Evolutionary conservation across 2,329 filamentous ascomycete species (phyloP).

Genomic region (Colletotrichum neosansevieriae): DNA sequence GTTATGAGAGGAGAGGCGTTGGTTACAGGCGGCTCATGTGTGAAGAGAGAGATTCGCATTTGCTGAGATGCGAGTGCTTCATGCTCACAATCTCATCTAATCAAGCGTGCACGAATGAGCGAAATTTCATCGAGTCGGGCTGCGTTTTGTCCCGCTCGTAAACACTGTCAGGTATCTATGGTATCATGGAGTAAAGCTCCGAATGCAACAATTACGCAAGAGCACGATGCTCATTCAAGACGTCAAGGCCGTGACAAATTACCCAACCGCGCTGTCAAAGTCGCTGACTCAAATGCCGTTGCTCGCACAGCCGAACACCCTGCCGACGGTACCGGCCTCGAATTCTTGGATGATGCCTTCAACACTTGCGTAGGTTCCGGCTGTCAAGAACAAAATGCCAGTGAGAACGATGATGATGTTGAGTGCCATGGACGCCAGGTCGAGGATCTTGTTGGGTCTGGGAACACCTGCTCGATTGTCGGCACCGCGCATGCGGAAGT

Average conservation of each 20-base stretch:
- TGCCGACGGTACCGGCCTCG: slow-evolving; percentile 70
- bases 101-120: not conserved
- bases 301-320: slow-evolving; percentile 79
- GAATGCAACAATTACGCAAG: not conserved
- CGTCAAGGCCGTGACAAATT: not conserved
- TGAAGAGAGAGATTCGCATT: not conserved
- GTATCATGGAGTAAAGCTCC: not conserved
- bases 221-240: not conserved
- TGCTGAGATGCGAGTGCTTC: not conserved
- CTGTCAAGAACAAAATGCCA: slow-evolving; percentile 84
- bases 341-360: slow-evolving; percentile 83
- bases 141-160: not conserved
- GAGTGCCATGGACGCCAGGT: slow-evolving; percentile 67
- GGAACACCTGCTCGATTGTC: slow-evolving; percentile 69
- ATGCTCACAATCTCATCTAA: too few relatives aligned
- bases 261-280: not conserved
- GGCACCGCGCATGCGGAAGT: slow-evolving; percentile 79
- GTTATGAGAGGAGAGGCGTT: slow-evolving; percentile 11
- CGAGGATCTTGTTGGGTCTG: slow-evolving; percentile 63
- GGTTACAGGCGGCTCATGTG: not conserved
- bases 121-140: not conserved
- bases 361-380: slow-evolving; percentile 84
- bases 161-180: slow-evolving; percentile 10
- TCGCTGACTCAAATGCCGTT: slow-evolving; percentile 61
- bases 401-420: slow-evolving; percentile 80